These are phyloP conservation scores for Cryphonectria carpinicola DNA, from an alignment of 2,329 filamentous ascomycete species.

Conservation along the genomic window DNA sequence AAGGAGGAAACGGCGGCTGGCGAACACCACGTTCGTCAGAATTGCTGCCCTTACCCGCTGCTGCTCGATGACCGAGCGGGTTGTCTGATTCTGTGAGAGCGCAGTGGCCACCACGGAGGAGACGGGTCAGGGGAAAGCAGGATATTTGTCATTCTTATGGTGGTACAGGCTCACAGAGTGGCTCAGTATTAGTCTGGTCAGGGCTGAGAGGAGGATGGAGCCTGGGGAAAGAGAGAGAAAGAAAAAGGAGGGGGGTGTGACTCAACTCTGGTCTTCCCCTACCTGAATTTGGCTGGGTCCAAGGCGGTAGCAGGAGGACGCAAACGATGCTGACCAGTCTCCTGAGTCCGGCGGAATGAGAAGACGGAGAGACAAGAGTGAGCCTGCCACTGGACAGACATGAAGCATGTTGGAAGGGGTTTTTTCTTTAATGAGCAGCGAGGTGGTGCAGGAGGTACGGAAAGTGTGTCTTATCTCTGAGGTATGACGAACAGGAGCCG, in stretches of 20 bases:
- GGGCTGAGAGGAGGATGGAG: constrained; percentile 24
- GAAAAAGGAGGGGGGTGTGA: constrained; percentile 5
- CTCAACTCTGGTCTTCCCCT: constrained; percentile 22
- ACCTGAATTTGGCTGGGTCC: not conserved
- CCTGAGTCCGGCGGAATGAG: not conserved
- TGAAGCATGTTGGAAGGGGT: constrained; percentile 11
- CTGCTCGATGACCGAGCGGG: constrained; percentile 17
- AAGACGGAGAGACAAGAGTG: not conserved
- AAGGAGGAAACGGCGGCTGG: not conserved
- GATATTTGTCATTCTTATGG: constrained; percentile 24
- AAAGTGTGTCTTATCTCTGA: not conserved
- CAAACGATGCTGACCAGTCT: constrained; percentile 10
- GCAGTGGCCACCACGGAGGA: constrained; percentile 6
- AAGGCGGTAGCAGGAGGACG: not conserved
- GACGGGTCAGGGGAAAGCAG: constrained; percentile 14
- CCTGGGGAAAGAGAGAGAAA: constrained; percentile 6
- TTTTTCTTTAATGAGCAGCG: constrained; percentile 2
- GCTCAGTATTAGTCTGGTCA: constrained; percentile 28
- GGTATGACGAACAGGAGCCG: constrained; percentile 28
- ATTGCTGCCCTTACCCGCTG: constrained; percentile 18
- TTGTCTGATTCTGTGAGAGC: not conserved
- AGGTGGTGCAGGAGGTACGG: constrained; percentile 20
- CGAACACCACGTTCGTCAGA: constrained; percentile 5
- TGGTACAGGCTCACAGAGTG: constrained; percentile 24
- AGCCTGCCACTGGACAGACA: constrained; percentile 26